phyloP scores from a whole-genome alignment of 495 filamentous ascomycete genomes.

The Tetracladium setigerum region DNA sequence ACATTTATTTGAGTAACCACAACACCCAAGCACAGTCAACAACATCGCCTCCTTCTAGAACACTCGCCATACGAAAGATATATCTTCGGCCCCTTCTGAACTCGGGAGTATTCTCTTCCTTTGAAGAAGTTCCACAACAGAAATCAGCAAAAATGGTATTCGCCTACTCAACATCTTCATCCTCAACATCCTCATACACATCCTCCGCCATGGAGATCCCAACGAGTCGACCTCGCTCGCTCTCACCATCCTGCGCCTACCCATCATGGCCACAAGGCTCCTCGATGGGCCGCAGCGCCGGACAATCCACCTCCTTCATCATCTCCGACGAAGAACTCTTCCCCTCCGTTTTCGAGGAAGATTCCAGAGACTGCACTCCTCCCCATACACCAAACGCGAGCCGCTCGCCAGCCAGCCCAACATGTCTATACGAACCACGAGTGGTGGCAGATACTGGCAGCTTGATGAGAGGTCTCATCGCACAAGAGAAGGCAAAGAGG shows the following conservation, averaged over 20 bases:
- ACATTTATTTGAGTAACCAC: too few species aligned
- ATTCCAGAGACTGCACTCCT: constrained; percentile 16
- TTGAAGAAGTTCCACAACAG: too few species aligned
- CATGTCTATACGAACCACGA: constrained; percentile 9
- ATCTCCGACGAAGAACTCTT: constrained; percentile 48
- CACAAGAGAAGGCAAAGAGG: constrained; percentile 19
- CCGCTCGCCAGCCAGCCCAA: constrained; percentile 11
- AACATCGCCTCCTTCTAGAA: too few species aligned
- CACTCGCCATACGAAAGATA: too few species aligned
- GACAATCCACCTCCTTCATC: constrained; percentile 22
- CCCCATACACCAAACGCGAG: constrained; percentile 9
- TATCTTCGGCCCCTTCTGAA: too few species aligned
- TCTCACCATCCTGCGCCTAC: constrained; percentile 38
- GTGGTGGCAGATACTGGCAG: constrained; percentile 14
- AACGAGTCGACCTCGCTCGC: constrained; percentile 8
- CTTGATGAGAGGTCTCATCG: constrained; percentile 18
- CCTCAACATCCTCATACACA: constrained; percentile 14
- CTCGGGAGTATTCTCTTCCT: too few species aligned
- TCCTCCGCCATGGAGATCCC: constrained; percentile 18
- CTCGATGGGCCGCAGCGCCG: constrained; percentile 32
- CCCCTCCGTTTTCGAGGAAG: constrained; percentile 29
- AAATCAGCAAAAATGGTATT: constrained; percentile 14
- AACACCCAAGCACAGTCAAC: too few species aligned
- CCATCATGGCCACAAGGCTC: constrained; percentile 46
- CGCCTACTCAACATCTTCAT: constrained; percentile 15